Base-by-base conservation (phyloP, 2,329 filamentous ascomycete genomes). In the Alternaria angustiovoidea region DNA sequence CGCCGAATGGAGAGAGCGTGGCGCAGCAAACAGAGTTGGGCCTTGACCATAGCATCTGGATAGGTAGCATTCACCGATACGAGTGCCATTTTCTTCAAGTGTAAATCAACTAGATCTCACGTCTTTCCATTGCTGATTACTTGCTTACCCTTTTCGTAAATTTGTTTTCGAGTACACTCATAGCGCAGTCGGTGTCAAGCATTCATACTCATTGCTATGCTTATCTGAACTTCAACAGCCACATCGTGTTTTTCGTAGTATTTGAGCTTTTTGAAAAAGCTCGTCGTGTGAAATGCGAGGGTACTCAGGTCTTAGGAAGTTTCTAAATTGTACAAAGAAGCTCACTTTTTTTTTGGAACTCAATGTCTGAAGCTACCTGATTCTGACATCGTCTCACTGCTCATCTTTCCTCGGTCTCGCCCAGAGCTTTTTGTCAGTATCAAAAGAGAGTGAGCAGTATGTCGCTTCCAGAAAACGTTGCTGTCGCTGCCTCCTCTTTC, bases 401-500 rank as follows among this genome's bases (percentile, higher is more conserved):
- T 48, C 30, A n/a, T 48, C 7, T 8, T 18, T 24, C 30, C 34
- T 5, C 1, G 6, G 46, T 7, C 18, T 1, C 30, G 14, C 20
- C 4, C 2, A 24, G 30, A 48, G 18, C 12, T 24, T 24, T 24
- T 0, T 3, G 9, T 28, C 12, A 5, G 3, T 47, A 2, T 6
- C 11, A 1, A 2, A 3, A n/a, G 22, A 9, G 7, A 48, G 16
- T 8, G 8, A 1, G 4, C 34, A 11, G 7, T 16, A 7, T 4
- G 16, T 24, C 1, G 12, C 30, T 9, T 22, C 8, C 9, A 34
- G 16, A 11, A 12, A 22, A 24, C 30, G 30, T 14, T 1, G 8
- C 12, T 11, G 20, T 38, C 34, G 44, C 30, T 11, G 43, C 57
- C 55, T 55, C 51, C 51, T 55, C 57, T 44, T 55, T 55, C 38